Percentiles rank a stretch among this genome's conserved stretches.
These are phyloP conservation scores for Mycena citricolor DNA, from an alignment of 1,284 basidiomycete species.

Conservation along the genomic window DNA sequence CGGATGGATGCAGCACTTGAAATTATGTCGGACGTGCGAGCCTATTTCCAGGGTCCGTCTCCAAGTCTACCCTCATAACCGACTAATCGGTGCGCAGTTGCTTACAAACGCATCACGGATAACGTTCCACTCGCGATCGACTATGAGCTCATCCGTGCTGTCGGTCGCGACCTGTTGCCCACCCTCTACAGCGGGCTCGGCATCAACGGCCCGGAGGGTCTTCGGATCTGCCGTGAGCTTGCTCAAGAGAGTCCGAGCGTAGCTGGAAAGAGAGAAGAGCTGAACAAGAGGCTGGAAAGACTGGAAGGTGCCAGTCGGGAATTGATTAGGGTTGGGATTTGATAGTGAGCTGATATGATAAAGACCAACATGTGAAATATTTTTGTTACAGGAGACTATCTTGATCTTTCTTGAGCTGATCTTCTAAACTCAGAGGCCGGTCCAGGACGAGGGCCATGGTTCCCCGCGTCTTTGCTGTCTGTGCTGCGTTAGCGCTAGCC, in stretches of 20 bases:
- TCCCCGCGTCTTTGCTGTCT: no score
- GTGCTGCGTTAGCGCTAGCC: no score
- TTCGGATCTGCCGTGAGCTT: conserved; percentile 49
- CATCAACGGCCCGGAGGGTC: conserved; percentile 46
- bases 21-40: conserved; percentile 71
- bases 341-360: no score
- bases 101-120: conserved; percentile 69
- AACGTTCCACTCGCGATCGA: conserved; percentile 66
- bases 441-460: no score
- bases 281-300: conserved; percentile 52
- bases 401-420: no score
- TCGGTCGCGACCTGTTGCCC: conserved; percentile 40
- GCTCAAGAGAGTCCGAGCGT: conserved; percentile 54
- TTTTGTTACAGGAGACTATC: no score
- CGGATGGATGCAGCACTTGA: conserved; percentile 52
- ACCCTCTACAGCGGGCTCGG: conserved; percentile 44
- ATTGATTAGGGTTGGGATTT: conserved; percentile 5
- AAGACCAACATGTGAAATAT: no score
- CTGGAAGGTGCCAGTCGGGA: conserved; percentile 52
- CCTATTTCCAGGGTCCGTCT: conserved; percentile 66
- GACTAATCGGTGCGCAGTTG: conserved; percentile 40
- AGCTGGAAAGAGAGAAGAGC: conserved; percentile 47
- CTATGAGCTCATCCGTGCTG: conserved; percentile 52
- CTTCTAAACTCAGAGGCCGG: no score
- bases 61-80: not conserved